These are phyloP conservation scores for Apodospora peruviana DNA, from an alignment of 495 filamentous ascomycete species.

Conservation along the genomic window DNA sequence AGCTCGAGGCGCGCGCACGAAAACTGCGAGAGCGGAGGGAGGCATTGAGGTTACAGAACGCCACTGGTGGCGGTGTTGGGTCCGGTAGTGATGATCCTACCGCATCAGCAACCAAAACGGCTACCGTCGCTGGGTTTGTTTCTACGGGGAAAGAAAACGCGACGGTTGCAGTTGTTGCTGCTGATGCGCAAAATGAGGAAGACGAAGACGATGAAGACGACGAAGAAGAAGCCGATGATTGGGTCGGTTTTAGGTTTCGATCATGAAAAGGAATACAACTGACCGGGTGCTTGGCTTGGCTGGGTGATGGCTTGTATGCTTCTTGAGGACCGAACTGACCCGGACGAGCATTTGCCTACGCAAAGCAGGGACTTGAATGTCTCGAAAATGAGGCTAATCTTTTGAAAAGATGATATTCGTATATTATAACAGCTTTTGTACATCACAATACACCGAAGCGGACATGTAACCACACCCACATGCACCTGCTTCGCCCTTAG, in stretches of 20 bases:
- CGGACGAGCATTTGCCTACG: no score
- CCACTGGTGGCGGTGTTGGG: neutral
- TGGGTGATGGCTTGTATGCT: no score
- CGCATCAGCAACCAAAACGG: constrained; percentile 9
- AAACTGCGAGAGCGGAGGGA: constrained; percentile 66
- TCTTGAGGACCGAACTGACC: no score
- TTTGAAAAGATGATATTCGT: no score
- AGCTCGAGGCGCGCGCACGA: constrained; percentile 72
- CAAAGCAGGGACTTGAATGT: no score
- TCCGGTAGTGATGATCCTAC: no score
- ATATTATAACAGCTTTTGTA: no score
- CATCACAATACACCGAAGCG: neutral
- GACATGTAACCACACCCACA: constrained; percentile 10
- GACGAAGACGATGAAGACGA: constrained; percentile 51
- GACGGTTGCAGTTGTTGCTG: constrained; percentile 18
- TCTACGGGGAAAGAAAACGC: constrained; percentile 33
- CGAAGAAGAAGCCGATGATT: constrained; percentile 55
- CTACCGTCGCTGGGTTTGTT: constrained; percentile 12
- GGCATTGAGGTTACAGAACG: constrained; percentile 31
- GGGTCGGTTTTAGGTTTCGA: constrained; percentile 66
- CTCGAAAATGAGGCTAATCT: no score
- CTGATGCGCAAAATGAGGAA: constrained; percentile 20
- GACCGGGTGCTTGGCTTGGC: neutral
- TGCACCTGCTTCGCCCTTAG: no score
- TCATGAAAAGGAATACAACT: neutral